Conservation (phyloP, 495 filamentous ascomycete genomes). For the Penicillium steckii region DNA sequence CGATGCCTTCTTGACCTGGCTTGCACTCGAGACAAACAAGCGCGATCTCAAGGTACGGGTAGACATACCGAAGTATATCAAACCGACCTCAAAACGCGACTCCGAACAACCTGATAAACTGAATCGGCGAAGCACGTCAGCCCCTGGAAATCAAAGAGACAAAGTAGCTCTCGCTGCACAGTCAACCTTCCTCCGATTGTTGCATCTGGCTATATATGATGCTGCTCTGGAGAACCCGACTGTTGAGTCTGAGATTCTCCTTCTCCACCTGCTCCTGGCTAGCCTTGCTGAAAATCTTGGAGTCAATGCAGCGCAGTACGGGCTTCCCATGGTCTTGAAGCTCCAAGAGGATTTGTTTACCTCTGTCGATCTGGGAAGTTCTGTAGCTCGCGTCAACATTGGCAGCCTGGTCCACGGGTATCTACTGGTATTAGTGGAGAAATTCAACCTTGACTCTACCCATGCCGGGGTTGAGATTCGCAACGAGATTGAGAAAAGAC, state of each 20-base stretch:
- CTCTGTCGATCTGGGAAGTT: conserved; percentile 50
- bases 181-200: conserved; percentile 74
- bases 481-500: conserved; percentile 71
- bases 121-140: conserved; percentile 57
- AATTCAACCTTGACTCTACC: conserved; percentile 71
- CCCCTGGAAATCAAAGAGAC: conserved; percentile 48
- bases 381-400: conserved; percentile 66
- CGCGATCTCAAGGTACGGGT: conserved; percentile 62
- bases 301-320: conserved; percentile 76
- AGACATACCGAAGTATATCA: conserved; percentile 45
- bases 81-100: conserved; percentile 31
- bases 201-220: conserved; percentile 87
- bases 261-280: conserved; percentile 72
- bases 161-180: conserved; percentile 53
- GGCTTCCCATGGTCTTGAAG: conserved; percentile 82
- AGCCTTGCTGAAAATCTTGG: conserved; percentile 73
- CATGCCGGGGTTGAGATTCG: conserved; percentile 65
- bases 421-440: conserved; percentile 73
- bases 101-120: conserved; percentile 46
- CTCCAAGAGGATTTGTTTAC: conserved; percentile 80
- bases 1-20: conserved; percentile 78
- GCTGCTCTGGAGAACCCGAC: conserved; percentile 69
- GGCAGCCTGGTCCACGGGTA: conserved; percentile 87
- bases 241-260: conserved; percentile 66
- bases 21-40: conserved; percentile 72